phyloP scores from a whole-genome alignment of 2,329 filamentous ascomycete genomes.

The Botrytis elliptica region DNA sequence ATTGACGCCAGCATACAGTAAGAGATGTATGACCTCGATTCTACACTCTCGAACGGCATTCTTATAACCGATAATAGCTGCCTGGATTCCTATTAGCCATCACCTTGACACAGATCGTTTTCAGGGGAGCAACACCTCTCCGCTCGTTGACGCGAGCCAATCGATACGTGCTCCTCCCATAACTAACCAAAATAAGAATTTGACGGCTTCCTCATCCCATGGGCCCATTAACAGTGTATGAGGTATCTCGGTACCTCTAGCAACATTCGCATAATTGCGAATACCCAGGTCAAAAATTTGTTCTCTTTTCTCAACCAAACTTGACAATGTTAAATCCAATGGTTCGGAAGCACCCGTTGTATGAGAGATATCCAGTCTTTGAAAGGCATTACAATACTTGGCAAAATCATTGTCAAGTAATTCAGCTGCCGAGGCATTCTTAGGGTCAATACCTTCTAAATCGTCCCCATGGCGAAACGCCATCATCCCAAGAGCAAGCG shows the following conservation, averaged over 20 bases:
- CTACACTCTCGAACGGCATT: constrained; percentile 30
- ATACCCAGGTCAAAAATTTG: constrained; percentile 1
- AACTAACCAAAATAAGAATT: constrained; percentile 36
- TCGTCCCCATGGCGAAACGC: too few species aligned
- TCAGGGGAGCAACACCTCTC: constrained; percentile 31
- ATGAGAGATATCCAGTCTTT: background rate
- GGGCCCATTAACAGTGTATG: constrained; percentile 36
- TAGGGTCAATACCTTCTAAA: background rate
- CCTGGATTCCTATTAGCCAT: constrained; percentile 23
- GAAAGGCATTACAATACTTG: constrained; percentile 12
- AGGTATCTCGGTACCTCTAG: constrained; percentile 32
- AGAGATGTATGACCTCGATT: constrained; percentile 28
- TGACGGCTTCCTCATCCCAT: constrained; percentile 34
- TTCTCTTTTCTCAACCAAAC: background rate
- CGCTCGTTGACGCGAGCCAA: constrained; percentile 33
- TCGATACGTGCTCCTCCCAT: constrained; percentile 34
- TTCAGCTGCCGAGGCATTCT: background rate
- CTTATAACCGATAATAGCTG: constrained; percentile 31
- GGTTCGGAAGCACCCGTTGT: background rate
- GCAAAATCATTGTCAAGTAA: constrained; percentile 14
- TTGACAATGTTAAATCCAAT: background rate
- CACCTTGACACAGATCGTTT: background rate
- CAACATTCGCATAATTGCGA: constrained; percentile 22
- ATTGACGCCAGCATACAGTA: constrained; percentile 28
- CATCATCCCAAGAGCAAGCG: background rate